phyloP scores from a whole-genome alignment of 1,284 basidiomycete genomes.

The Ganoderma leucocontextum region DNA sequence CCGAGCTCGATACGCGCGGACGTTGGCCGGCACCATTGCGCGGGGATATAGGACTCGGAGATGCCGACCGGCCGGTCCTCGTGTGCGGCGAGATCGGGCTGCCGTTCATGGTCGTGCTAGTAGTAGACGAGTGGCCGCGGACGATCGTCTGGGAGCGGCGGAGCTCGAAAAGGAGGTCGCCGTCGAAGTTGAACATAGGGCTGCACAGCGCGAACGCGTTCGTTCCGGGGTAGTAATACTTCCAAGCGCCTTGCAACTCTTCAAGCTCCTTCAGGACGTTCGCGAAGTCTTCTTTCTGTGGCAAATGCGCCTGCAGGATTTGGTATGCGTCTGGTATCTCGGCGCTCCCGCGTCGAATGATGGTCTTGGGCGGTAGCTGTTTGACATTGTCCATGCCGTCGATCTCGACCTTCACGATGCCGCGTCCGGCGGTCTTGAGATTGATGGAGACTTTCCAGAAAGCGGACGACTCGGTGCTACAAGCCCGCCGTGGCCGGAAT shows the following conservation, averaged over 20 bases:
- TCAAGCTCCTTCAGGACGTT: slow-evolving; percentile 38
- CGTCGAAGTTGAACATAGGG: slow-evolving; percentile 43
- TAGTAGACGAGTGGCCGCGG: neutral
- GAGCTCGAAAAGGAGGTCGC: slow-evolving; percentile 45
- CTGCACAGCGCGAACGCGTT: slow-evolving; percentile 39
- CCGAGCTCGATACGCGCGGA: neutral
- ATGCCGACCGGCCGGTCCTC: neutral
- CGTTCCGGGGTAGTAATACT: slow-evolving; percentile 38
- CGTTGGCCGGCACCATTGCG: neutral
- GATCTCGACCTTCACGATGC: slow-evolving; percentile 31
- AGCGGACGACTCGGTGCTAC: slow-evolving; percentile 31
- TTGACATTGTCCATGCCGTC: slow-evolving; percentile 23
- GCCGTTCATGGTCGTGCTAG: neutral
- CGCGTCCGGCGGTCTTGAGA: slow-evolving; percentile 23
- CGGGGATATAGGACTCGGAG: slow-evolving; percentile 4
- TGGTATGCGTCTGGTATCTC: slow-evolving; percentile 29
- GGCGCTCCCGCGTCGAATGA: slow-evolving; percentile 2
- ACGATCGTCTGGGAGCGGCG: slow-evolving; percentile 25
- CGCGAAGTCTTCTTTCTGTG: slow-evolving; percentile 35
- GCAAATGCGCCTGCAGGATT: slow-evolving; percentile 36
- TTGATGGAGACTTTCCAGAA: slow-evolving; percentile 31
- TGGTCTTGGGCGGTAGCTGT: slow-evolving; percentile 12
- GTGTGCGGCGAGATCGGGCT: slow-evolving; percentile 3
- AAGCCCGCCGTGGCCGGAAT: neutral
- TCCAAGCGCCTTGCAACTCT: slow-evolving; percentile 42